Evolutionary conservation across 2,329 filamentous ascomycete species (phyloP).

Genomic region (Conoideocrella luteorostrata): DNA sequence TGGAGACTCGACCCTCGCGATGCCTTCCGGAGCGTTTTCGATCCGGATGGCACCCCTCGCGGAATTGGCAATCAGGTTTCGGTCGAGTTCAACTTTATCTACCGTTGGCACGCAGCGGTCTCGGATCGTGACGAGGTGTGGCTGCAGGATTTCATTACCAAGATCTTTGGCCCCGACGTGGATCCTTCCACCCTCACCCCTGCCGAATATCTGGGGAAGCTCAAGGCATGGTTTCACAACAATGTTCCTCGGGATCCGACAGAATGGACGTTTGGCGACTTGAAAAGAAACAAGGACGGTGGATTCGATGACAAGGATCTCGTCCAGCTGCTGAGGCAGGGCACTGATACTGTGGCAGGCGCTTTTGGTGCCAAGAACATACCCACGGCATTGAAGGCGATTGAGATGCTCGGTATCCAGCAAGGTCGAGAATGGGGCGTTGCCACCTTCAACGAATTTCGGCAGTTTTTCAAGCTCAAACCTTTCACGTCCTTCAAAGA

Average conservation of each 20-base stretch:
- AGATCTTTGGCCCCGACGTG: slow-evolving; percentile 33
- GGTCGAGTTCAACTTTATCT: slow-evolving; percentile 62
- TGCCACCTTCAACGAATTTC: slow-evolving; percentile 58
- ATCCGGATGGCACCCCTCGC: slow-evolving; percentile 40
- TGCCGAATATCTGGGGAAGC: slow-evolving; percentile 24
- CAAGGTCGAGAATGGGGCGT: slow-evolving; percentile 57
- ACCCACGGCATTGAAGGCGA: slow-evolving; percentile 48
- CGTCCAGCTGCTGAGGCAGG: slow-evolving; percentile 45
- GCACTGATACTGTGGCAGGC: slow-evolving; percentile 56
- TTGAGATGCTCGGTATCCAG: slow-evolving; percentile 58
- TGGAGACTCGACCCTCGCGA: slow-evolving; percentile 60
- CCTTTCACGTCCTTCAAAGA: slow-evolving; percentile 50
- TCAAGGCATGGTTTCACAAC: no score
- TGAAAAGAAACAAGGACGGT: slow-evolving; percentile 42
- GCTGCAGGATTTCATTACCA: slow-evolving; percentile 48
- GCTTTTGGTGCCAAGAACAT: slow-evolving; percentile 54
- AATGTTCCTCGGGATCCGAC: slow-evolving; percentile 36
- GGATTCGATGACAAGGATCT: slow-evolving; percentile 53
- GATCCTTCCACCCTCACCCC: slow-evolving; percentile 30
- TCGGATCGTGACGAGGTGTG: slow-evolving; percentile 55
- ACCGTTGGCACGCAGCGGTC: slow-evolving; percentile 58
- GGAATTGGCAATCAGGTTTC: slow-evolving; percentile 62
- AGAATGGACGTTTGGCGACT: slow-evolving; percentile 40
- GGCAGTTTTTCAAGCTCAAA: slow-evolving; percentile 55
- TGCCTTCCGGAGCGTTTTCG: slow-evolving; percentile 44